Conservation (phyloP, 495 filamentous ascomycete species). For the Hypoxylon cercidicola region DNA sequence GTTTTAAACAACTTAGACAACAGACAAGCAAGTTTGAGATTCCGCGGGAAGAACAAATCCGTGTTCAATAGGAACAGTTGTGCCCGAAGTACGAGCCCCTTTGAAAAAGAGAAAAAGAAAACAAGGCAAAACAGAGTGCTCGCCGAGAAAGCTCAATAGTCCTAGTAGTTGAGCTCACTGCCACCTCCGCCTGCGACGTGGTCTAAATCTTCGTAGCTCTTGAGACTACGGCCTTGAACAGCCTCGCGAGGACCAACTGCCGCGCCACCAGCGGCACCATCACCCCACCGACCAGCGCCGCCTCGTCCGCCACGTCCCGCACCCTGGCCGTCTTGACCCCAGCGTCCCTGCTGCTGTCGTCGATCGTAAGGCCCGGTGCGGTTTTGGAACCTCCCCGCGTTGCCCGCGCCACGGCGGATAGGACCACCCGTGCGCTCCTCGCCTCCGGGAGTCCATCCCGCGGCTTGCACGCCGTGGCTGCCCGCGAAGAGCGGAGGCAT, state of each 20-base stretch:
- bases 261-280: conserved; percentile 71
- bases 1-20: no score
- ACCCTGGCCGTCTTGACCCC: conserved; percentile 49
- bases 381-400: conserved; percentile 55
- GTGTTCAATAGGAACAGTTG: no score
- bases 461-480: conserved; percentile 55
- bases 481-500: conserved; percentile 67
- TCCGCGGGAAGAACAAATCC: no score
- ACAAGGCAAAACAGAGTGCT: no score
- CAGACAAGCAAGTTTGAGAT: no score
- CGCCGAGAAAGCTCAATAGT: no score
- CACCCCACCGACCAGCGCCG: conserved; percentile 68
- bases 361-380: conserved; percentile 62
- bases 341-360: conserved; percentile 56
- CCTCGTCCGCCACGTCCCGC: conserved; percentile 59
- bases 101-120: no score
- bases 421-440: conserved; percentile 61
- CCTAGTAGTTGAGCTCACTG: conserved; percentile 72
- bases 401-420: conserved; percentile 57
- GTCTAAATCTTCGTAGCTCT: conserved; percentile 97
- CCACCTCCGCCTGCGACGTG: conserved; percentile 70
- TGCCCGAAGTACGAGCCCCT: no score
- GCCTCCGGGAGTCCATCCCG: conserved; percentile 58
- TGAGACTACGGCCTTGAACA: conserved; percentile 87
- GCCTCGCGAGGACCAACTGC: conserved; percentile 84